Conservation (phyloP, 2,329 filamentous ascomycete species). For the Trichophyton schoenleinii region DNA sequence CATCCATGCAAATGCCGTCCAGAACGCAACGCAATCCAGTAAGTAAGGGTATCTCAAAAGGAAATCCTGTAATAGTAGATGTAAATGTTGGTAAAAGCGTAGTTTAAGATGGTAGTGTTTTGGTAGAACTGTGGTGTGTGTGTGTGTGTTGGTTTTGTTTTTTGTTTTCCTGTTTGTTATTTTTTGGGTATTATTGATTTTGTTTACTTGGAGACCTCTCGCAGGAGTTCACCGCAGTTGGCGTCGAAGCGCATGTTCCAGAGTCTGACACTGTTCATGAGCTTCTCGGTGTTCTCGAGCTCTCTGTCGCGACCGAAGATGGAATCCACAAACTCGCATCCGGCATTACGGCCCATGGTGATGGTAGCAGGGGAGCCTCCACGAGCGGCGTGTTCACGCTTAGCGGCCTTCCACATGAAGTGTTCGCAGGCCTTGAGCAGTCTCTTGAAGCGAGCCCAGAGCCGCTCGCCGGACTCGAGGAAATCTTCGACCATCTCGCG, state of each 20-base stretch:
- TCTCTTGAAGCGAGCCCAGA: slow-evolving; percentile 72
- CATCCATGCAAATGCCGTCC: not conserved
- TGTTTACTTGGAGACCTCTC: not conserved
- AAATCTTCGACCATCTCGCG: slow-evolving; percentile 80
- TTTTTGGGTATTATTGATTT: too few relatives aligned
- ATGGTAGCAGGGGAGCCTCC: slow-evolving; percentile 26
- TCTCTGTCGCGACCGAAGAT: slow-evolving; percentile 89
- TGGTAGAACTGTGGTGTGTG: too few relatives aligned
- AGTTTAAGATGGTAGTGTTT: not conserved
- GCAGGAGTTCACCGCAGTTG: slow-evolving; percentile 83
- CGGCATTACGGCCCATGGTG: slow-evolving; percentile 80
- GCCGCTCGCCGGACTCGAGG: slow-evolving; percentile 71
- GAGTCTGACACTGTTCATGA: slow-evolving; percentile 76
- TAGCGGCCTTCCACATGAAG: slow-evolving; percentile 86
- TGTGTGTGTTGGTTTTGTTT: too few relatives aligned
- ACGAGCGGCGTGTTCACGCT: slow-evolving; percentile 54
- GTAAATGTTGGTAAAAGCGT: not conserved
- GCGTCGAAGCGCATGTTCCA: slow-evolving; percentile 93
- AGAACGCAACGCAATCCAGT: not conserved
- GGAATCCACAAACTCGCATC: slow-evolving; percentile 88
- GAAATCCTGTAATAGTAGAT: not conserved
- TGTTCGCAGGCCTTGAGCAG: slow-evolving; percentile 84
- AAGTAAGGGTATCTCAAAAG: not conserved
- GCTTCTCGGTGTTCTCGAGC: slow-evolving; percentile 75
- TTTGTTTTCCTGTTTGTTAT: too few relatives aligned